Base-by-base conservation (phyloP, 176 grass and related monocot species). In the Zoysia japonica region DNA sequence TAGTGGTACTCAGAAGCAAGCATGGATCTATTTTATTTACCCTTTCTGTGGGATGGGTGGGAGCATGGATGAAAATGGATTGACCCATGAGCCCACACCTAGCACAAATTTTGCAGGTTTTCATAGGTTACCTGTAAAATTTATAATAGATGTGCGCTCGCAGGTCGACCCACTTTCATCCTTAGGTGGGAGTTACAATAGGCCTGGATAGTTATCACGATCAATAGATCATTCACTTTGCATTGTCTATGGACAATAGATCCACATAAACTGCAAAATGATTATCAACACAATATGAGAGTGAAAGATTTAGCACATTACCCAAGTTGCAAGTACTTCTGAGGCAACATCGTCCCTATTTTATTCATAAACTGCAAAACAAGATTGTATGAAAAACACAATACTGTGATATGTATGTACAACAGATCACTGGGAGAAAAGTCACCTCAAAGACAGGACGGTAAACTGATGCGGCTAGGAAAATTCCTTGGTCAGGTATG, bases 401-500 rank as follows among this genome's bases (percentile, higher is more conserved):
- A 12, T 68, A 80, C 13, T 49, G 64, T 13, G 17, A 48, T 69
- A 60, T 60, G 44, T 7, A 44, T 51, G 66, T 52, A 36, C 8
- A 82, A 70, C 44, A 74, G 40, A 81, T 6, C 55, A 57, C 35
- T 56, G 37, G 19, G 60, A 64, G 46, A 83, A 70, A 93, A 39
- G 44, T 78, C 52, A 98, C 95, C 89, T 94, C 83, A 85, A 94
- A 90, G 78, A 98, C 92, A 91, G 95, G 95, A 69, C 95, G 95
- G 84, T 98, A 98, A 85, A 94, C 86, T 79, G 95, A 94, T 13
- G 92, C 95, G 2, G 92, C 95, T 75, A 94, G 85, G 83, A 94
- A 94, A 87, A 98, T 94, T 79, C 95, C 95, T 92, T 94, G 95
- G 82, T 94, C 95, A 83, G 91, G 89, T 83, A 98, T 85, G 52